Base-by-base conservation (phyloP, 2,329 filamentous ascomycete species). In the Corinectria fuckeliana region DNA sequence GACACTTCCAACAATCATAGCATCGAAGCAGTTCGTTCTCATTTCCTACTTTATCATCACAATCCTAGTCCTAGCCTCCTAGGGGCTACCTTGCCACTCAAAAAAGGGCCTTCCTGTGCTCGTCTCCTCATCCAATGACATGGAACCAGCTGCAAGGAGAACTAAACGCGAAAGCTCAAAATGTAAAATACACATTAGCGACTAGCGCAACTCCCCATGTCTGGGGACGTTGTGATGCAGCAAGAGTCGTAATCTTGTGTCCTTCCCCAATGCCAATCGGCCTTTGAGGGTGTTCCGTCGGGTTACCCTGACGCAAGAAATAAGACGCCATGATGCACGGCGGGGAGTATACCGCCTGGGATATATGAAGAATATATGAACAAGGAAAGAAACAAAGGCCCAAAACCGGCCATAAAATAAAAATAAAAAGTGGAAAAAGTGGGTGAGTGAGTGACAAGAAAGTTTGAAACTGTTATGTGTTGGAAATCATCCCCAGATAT, bases 111-210 rank as follows among this genome's bases (percentile, higher is more conserved):
- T 50, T 50, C 51, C 56, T 47, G 44, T 51, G 26, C 51, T 44
- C 53, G 42, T 60, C 61, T 62, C 50, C 49, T 61, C 64, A 62
- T 67, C 67, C 68, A 67, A 66, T 63, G 55, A 66, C 65, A 56
- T 61, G 50, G 49, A 64, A 52, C 63, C 53, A 63, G 66, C 53
- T 63, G 58, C 48, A 61, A 61, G 59, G 57, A 48, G 56, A 67
- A 58, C 50, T 49, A 66, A 63, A 70, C 65, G 63, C 59, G 62
- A 65, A 69, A 61, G 54, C 58, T 57, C 47, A 52, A 58, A 69
- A 61, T 58, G 45, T 66, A 69, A 64, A n/a, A 69, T 71, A 69
- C 61, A 71, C 68, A 67, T 71, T 69, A 64, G 65, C 69, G 65
- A 69, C 65, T 69, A 66, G 63, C 66, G 62, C 67, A 63, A 61